phyloP scores from a whole-genome alignment of 257 asterid genomes.

The Nemophila menziesii region DNA sequence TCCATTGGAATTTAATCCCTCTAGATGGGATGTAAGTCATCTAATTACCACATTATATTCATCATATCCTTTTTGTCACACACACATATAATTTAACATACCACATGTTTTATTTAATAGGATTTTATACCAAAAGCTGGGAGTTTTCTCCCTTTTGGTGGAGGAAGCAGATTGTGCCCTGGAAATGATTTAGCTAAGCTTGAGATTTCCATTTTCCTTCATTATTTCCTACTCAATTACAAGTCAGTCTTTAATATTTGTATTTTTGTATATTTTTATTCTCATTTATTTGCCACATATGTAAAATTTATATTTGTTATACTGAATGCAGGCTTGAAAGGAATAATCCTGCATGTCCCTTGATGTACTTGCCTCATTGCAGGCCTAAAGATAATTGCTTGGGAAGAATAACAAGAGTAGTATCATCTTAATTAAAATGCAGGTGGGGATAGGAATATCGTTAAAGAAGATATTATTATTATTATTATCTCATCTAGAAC shows the following conservation, averaged over 20 bases:
- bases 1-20: constrained; percentile 69
- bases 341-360: constrained; percentile 34
- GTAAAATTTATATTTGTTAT: not conserved
- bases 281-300: no score
- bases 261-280: no score
- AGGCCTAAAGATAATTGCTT: constrained; percentile 81
- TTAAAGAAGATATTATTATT: no score
- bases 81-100: no score
- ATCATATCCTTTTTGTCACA: no score
- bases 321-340: constrained; percentile 54
- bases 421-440: no score
- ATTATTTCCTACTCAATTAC: constrained; percentile 58
- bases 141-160: constrained; percentile 76
- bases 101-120: no score
- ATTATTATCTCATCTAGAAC: no score
- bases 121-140: constrained; percentile 65
- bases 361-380: constrained; percentile 67
- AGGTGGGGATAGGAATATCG: no score
- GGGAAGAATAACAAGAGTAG: constrained; percentile 41
- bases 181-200: constrained; percentile 92
- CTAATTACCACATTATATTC: not conserved
- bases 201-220: constrained; percentile 74
- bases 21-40: constrained; percentile 84
- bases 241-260: no score
- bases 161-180: constrained; percentile 79